A percentile compares a stretch with the other conserved stretches of the same genome.
These are phyloP conservation scores for Talaromyces piceae DNA, from an alignment of 2,329 filamentous ascomycete genomes.

Conservation along the genomic window DNA sequence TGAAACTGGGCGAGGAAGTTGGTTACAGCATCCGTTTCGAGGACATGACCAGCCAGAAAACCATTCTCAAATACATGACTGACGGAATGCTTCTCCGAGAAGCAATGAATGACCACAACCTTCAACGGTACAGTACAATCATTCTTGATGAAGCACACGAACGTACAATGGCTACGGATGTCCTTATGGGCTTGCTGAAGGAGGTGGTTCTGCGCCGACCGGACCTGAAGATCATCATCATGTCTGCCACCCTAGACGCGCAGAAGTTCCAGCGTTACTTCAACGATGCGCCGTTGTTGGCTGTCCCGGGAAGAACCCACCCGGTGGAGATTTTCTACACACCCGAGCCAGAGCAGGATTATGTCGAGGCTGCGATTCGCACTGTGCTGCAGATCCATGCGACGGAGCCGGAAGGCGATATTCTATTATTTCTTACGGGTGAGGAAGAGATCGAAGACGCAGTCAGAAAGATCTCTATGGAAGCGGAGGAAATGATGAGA, in stretches of 20 bases:
- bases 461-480: conserved; percentile 80
- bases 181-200: conserved; percentile 93
- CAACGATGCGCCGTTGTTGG: conserved; percentile 83
- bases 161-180: conserved; percentile 91
- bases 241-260: conserved; percentile 95
- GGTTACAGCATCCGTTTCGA: conserved; percentile 99
- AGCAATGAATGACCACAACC: conserved; percentile 89
- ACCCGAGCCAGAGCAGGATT: conserved; percentile 89
- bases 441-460: conserved; percentile 99
- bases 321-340: conserved; percentile 99
- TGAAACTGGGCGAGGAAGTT: conserved; percentile 84
- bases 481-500: conserved; percentile 82
- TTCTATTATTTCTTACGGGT: conserved; percentile 89
- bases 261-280: conserved; percentile 98
- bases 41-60: conserved; percentile 81
- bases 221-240: conserved; percentile 97
- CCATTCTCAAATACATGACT: conserved; percentile 98
- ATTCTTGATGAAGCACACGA: conserved; percentile 99
- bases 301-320: conserved; percentile 89
- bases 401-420: conserved; percentile 83
- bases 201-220: conserved; percentile 73
- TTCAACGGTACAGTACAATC: conserved; percentile 91
- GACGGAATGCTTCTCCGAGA: conserved; percentile 97
- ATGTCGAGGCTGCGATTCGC: conserved; percentile 88
- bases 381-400: conserved; percentile 97